Conservation (phyloP, 2,329 filamentous ascomycete genomes). For the Aureobasidium sp. region DNA sequence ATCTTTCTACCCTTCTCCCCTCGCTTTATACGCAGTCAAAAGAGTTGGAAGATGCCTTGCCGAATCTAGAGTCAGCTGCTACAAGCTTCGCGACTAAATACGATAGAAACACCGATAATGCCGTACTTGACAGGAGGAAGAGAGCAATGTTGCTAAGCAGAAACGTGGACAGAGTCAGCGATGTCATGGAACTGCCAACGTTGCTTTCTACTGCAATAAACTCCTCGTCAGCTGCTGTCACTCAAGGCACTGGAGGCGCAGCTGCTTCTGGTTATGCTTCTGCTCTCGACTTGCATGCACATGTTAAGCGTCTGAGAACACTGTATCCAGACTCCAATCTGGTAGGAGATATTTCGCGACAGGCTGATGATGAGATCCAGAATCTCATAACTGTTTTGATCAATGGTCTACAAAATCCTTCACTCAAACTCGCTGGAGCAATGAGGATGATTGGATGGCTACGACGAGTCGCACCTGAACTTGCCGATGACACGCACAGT, state of each 20-base stretch:
- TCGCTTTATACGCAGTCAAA: conserved; percentile 57
- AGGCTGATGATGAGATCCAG: conserved; percentile 82
- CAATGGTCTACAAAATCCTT: conserved; percentile 63
- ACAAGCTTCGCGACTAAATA: conserved; percentile 78
- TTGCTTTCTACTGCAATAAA: conserved; percentile 74
- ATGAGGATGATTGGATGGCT: conserved; percentile 90
- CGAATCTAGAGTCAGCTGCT: conserved; percentile 69
- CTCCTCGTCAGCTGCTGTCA: conserved; percentile 40
- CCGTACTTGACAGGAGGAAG: conserved; percentile 63
- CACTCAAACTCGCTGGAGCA: conserved; percentile 79
- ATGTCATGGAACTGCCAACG: conserved; percentile 83
- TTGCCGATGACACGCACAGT: conserved; percentile 40
- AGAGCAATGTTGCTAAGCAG: conserved; percentile 73
- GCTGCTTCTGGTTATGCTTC: conserved; percentile 62
- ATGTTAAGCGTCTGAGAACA: conserved; percentile 77
- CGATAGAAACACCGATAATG: conserved; percentile 58
- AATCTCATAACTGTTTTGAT: conserved; percentile 83
- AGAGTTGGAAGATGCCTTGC: conserved; percentile 64
- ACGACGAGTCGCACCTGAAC: conserved; percentile 74
- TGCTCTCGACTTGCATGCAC: conserved; percentile 84
- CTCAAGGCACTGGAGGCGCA: conserved; percentile 27
- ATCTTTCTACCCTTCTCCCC: conserved; percentile 65
- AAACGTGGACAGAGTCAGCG: conserved; percentile 82
- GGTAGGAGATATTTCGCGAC: conserved; percentile 62
- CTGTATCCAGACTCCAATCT: conserved; percentile 75